Base-by-base conservation (phyloP, 805 yeast genomes). In the Dipodascopsis uninucleata region DNA sequence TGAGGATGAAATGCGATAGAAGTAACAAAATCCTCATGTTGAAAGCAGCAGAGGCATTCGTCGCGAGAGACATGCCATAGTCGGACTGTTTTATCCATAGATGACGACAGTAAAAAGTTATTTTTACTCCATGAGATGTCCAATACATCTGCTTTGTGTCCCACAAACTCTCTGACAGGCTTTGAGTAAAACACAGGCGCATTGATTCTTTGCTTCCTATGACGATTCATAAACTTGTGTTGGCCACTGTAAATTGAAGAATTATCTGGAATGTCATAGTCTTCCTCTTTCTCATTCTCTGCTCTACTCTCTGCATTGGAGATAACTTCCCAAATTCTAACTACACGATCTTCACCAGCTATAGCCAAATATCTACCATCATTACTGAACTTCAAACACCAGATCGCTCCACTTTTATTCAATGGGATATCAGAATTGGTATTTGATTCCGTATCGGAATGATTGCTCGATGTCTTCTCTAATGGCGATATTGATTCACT, bases 111-210 rank as follows among this genome's bases (percentile, higher is more conserved):
- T 24, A 90, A 61, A 56, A 89, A 89, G 60, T 82, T 82, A 64
- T 87, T 88, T 56, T 81, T 82, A 40, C 94, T 82, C 97, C 97
- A 89, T 57, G 85, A 85, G 26, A 89, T 59, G 8, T 84, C 77
- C n/a, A 86, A 62, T 12, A 90, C 72, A 47, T 86, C 83, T 36
- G 75, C 76, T 0, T 75, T 63, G 63, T 90, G 97, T 14, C 85
- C 93, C 32, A 61, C 64, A 50, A 78, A 82, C 10, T 72, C 72
- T 24, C 76, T 71, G 12, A 71, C 61, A 0, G 97, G 96, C 8
- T 60, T 61, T 3, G 79, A 76, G 52, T 80, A 82, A 61, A 89
- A 88, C 1, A 89, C 85, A 0, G 95, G 90, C 0, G 95, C 94
- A 56, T 74, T 75, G 5, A 68, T 61, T 10, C 39, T 40, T 20